A percentile compares a stretch with the other conserved stretches of the same genome.
phyloP scores from a whole-genome alignment of 73 alveolate genomes.

The Stentor coeruleus region DNA sequence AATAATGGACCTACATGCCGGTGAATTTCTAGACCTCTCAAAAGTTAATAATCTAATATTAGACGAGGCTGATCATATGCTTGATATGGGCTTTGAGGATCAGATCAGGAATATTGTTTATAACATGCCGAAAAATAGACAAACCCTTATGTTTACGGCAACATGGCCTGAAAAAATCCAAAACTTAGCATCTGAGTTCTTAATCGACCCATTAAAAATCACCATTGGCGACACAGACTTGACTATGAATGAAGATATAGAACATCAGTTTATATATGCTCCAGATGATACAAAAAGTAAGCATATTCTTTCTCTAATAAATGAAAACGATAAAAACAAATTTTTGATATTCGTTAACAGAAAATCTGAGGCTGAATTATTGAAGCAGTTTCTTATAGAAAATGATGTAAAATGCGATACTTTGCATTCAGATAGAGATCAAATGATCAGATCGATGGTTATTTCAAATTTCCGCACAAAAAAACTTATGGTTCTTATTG shows the following conservation, averaged over 20 bases:
- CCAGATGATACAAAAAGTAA: conserved; percentile 34
- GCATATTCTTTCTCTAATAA: conserved; percentile 55
- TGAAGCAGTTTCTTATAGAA: conserved; percentile 40
- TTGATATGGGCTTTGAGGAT: conserved; percentile 89
- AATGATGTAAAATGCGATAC: conserved; percentile 57
- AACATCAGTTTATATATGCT: conserved; percentile 29
- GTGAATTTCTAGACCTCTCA: conserved; percentile 51
- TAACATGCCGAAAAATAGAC: conserved; percentile 61
- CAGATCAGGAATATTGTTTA: conserved; percentile 68
- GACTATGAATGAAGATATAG: neutral
- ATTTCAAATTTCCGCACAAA: conserved; percentile 67
- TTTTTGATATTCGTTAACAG: conserved; percentile 72
- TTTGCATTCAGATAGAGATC: conserved; percentile 88
- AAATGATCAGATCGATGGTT: conserved; percentile 70
- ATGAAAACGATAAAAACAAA: conserved; percentile 53
- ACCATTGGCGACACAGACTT: neutral
- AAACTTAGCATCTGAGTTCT: conserved; percentile 57
- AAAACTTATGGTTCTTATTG: conserved; percentile 61
- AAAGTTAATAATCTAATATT: conserved; percentile 58
- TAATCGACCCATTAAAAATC: neutral
- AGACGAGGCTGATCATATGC: conserved; percentile 91
- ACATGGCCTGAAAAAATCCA: conserved; percentile 73
- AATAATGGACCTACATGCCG: conserved; percentile 64
- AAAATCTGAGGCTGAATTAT: conserved; percentile 62
- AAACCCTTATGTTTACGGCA: conserved; percentile 77